phyloP scores from a whole-genome alignment of 176 grass and related monocot genomes.

The Carex myosuroides region DNA sequence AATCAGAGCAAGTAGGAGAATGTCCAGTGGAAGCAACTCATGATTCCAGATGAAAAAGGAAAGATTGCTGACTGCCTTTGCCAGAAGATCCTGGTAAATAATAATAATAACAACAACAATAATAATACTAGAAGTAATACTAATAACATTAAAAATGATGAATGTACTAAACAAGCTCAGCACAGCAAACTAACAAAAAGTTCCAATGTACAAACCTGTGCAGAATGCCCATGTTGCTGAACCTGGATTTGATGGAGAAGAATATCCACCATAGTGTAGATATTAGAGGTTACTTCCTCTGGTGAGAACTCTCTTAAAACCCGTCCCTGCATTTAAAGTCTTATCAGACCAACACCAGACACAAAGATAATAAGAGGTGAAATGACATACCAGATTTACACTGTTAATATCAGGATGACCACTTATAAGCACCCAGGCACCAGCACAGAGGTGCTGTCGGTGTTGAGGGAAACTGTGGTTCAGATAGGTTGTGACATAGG shows the following conservation, averaged over 20 bases:
- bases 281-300: conserved; percentile 96
- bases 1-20: conserved; percentile 90
- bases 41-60: conserved; percentile 90
- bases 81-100: conserved; percentile 65
- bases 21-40: conserved; percentile 90
- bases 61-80: conserved; percentile 85
- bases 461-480: conserved; percentile 82
- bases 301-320: conserved; percentile 90
- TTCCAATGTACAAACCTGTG: conserved; percentile 50
- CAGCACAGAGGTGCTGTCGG: conserved; percentile 82
- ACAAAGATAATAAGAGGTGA: conserved; percentile 14
- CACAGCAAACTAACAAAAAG: not conserved
- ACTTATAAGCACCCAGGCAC: conserved; percentile 98
- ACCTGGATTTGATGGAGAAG: conserved; percentile 96
- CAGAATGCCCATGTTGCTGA: conserved; percentile 62
- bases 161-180: too few species aligned
- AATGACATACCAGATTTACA: conserved; percentile 67
- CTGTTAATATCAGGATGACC: conserved; percentile 83
- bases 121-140: too few species aligned
- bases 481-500: conserved; percentile 80
- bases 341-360: not conserved
- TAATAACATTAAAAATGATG: too few species aligned
- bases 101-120: not conserved
- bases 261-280: conserved; percentile 97
- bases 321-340: conserved; percentile 53